Conservation (phyloP, 2,329 filamentous ascomycete species). For the Cladophialophora immunda region DNA sequence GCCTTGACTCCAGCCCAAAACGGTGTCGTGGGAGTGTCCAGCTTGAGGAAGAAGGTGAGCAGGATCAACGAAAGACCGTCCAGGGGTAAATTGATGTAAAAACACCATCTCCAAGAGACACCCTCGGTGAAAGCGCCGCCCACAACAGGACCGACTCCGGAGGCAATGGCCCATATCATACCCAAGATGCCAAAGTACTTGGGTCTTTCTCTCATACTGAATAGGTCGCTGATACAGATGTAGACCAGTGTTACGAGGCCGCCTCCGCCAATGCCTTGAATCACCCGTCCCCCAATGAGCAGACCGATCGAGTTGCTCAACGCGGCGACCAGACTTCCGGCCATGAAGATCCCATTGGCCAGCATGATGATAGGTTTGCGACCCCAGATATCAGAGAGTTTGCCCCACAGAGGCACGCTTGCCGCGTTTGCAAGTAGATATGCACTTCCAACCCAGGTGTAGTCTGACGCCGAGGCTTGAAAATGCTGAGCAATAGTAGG, state of each 20-base stretch:
- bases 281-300: conserved; percentile 67
- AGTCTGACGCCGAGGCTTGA: conserved; percentile 53
- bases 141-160: conserved; percentile 62
- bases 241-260: conserved; percentile 71
- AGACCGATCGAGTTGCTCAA: conserved; percentile 67
- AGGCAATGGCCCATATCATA: conserved; percentile 69
- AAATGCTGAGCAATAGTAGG: conserved; percentile 55
- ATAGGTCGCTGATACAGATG: conserved; percentile 70
- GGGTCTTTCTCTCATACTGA: conserved; percentile 66
- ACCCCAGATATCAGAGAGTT: conserved; percentile 73
- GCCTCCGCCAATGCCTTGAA: conserved; percentile 71
- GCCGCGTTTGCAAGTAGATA: conserved; percentile 57
- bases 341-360: conserved; percentile 69
- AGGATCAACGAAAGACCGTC: conserved; percentile 68
- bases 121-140: conserved; percentile 53
- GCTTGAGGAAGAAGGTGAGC: conserved; percentile 66
- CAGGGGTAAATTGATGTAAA: conserved; percentile 69
- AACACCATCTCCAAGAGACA: conserved; percentile 52
- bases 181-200: conserved; percentile 71
- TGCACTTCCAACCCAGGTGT: conserved; percentile 59
- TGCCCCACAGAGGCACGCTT: conserved; percentile 67
- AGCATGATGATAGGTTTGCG: conserved; percentile 69
- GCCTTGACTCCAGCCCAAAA: conserved; percentile 65
- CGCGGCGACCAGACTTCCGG: conserved; percentile 69
- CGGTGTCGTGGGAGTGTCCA: conserved; percentile 69